Evolutionary conservation across 257 asterid species (phyloP), one percentile per base, ranked within the genome.

Genomic region (Datura wrightii): DNA sequence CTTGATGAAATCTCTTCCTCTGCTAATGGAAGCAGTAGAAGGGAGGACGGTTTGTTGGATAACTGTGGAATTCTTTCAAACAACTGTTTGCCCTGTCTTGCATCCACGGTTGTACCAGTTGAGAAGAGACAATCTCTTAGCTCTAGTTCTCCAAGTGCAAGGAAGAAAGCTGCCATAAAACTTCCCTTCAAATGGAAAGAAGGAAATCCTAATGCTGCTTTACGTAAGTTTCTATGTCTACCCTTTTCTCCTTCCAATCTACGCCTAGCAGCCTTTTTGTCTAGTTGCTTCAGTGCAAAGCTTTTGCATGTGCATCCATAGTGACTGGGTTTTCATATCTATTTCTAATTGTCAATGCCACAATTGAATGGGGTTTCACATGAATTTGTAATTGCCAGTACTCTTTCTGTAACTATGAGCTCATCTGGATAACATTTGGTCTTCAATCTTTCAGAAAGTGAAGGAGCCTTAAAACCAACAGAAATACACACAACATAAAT

Each of bases 71-170:
- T 96, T 83, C 87, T 91, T 82, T 92, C 96, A 8, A 90, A 82
- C 76, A 95, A 93, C 84, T 97, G 99, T 86, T 89, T 97, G 88
- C 98, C 99, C 34, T 97, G 98, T 86, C 91, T 97, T 80, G 95
- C 98, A 84, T 93, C 97, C 13, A 85, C 97, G 31, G 94, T 89
- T 58, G 88, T 91, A 10, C 78, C 92, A 0, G 89, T 87, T 31
- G 97, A 95, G 79, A 97, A 95, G 93, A 91, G 96, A 85, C 87
- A 91, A 86, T 91, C 97, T 1, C 78, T 90, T 31, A 93, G 89
- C 90, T 92, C 92, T 42, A 93, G 92, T 86, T 95, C 99, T 85
- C 90, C 99, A 10, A 89, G 88, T 86, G 87, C 91, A 6, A 88
- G 92, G 89, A 97, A 95, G 88, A 97, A 92, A 89, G 92, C 93